These are phyloP conservation scores for Periconia digitata DNA, from an alignment of 2,329 filamentous ascomycete species.

Conservation along the genomic window DNA sequence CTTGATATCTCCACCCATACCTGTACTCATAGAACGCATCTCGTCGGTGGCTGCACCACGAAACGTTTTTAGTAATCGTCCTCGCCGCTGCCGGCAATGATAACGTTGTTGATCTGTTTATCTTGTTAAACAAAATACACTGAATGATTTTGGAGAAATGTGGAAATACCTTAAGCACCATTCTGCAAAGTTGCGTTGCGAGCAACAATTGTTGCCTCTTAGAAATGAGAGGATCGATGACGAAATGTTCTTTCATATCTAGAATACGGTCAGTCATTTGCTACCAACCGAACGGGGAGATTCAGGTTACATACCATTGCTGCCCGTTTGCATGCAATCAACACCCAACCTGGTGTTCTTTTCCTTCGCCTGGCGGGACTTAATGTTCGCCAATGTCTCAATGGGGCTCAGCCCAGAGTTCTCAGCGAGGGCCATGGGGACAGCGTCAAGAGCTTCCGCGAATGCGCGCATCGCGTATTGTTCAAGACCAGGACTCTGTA, in stretches of 20 bases:
- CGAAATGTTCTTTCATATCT: conserved; percentile 97
- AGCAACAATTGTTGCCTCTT: conserved; percentile 97
- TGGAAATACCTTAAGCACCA: conserved; percentile 63
- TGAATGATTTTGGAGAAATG: conserved; percentile 20
- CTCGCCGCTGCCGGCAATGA: conserved; percentile 81
- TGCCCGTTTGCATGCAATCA: conserved; percentile 95
- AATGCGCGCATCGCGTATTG: conserved; percentile 99
- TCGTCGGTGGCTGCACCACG: background rate
- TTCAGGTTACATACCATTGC: conserved; percentile 64
- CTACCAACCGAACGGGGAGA: conserved; percentile 2
- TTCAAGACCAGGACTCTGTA: conserved; percentile 85
- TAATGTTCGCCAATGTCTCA: conserved; percentile 90
- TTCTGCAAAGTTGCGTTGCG: conserved; percentile 94
- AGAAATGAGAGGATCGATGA: conserved; percentile 96
- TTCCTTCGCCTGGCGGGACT: conserved; percentile 94
- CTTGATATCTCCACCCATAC: background rate
- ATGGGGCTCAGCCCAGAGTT: conserved; percentile 97
- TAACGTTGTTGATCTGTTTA: conserved; percentile 77
- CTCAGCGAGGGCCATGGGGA: conserved; percentile 95
- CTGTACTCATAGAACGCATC: background rate
- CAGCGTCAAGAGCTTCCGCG: conserved; percentile 86
- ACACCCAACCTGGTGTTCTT: conserved; percentile 79
- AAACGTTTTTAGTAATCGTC: conserved; percentile 69
- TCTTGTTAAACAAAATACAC: conserved; percentile 10
- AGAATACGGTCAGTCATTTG: conserved; percentile 7